These are phyloP conservation scores for Melampsora larici-populina DNA, from an alignment of 1,284 basidiomycete species.

Conservation along the genomic window DNA sequence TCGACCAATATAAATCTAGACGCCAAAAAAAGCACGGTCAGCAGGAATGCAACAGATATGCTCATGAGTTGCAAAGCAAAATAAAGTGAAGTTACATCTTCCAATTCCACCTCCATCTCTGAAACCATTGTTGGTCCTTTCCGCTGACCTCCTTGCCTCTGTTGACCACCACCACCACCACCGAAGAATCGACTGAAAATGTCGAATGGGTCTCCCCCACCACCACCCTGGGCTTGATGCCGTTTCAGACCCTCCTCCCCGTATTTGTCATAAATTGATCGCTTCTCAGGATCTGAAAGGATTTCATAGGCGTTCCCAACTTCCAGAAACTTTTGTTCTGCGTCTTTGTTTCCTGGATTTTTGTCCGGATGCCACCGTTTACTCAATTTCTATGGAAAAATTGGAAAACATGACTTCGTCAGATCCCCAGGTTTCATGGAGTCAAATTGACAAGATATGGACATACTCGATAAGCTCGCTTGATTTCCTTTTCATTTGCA, in stretches of 20 bases:
- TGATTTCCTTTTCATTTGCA: constrained; percentile 80
- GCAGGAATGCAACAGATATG: background rate
- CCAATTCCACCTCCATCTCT: constrained; percentile 79
- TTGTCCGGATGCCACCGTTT: constrained; percentile 66
- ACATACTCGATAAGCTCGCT: constrained; percentile 71
- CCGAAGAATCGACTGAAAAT: constrained; percentile 90
- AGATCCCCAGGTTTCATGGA: constrained; percentile 60
- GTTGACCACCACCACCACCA: constrained; percentile 60
- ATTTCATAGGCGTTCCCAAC: constrained; percentile 78
- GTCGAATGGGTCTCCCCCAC: constrained; percentile 81
- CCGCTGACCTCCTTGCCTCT: constrained; percentile 66
- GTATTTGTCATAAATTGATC: constrained; percentile 82
- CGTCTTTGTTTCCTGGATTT: constrained; percentile 71
- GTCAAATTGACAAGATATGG: constrained; percentile 62
- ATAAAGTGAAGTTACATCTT: constrained; percentile 62
- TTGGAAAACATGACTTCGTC: too few relatives aligned
- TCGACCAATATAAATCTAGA: constrained; percentile 33
- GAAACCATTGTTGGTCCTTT: constrained; percentile 76
- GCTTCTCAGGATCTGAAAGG: constrained; percentile 80
- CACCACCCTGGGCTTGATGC: constrained; percentile 63
- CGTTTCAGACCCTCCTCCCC: constrained; percentile 88
- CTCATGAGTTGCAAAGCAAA: background rate
- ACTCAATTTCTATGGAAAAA: constrained; percentile 41
- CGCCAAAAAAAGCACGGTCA: constrained; percentile 22
- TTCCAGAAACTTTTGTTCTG: constrained; percentile 80